Evolutionary conservation across 2,329 filamentous ascomycete genomes (phyloP).

Genomic region (Rutstroemia sp.): DNA sequence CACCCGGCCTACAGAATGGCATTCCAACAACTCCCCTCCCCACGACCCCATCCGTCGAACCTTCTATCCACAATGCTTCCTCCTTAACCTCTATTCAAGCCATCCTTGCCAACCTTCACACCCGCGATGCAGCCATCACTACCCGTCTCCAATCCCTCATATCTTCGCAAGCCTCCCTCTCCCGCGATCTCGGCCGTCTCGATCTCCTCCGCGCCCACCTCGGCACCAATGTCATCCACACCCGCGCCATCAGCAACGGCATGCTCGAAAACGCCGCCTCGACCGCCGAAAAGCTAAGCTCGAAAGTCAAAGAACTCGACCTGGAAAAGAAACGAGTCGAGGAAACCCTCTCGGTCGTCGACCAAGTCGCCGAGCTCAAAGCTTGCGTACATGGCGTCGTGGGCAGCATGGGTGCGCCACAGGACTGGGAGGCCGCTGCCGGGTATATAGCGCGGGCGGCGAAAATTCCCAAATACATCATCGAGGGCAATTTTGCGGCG

Average conservation of each 20-base stretch:
- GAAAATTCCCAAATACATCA: slow-evolving; percentile 71
- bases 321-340: slow-evolving; percentile 87
- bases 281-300: slow-evolving; percentile 79
- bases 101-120: slow-evolving; percentile 66
- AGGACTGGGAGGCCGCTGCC: slow-evolving; percentile 97
- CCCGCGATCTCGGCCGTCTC: slow-evolving; percentile 76
- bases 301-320: slow-evolving; percentile 80
- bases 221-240: slow-evolving; percentile 77
- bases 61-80: slow-evolving; percentile 57
- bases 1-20: slow-evolving; percentile 29
- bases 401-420: slow-evolving; percentile 92
- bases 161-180: slow-evolving; percentile 77
- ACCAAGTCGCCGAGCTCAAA: slow-evolving; percentile 95
- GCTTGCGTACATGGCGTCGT: slow-evolving; percentile 91
- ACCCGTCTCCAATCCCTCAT: slow-evolving; percentile 69
- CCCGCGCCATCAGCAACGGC: slow-evolving; percentile 75
- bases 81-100: slow-evolving; percentile 74
- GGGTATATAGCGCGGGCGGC: slow-evolving; percentile 79
- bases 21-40: slow-evolving; percentile 14
- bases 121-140: slow-evolving; percentile 68
- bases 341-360: slow-evolving; percentile 82
- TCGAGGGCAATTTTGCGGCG: slow-evolving; percentile 79
- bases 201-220: slow-evolving; percentile 85
- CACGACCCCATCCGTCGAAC: slow-evolving; percentile 12
- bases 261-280: slow-evolving; percentile 84